Base-by-base conservation (phyloP, 2,329 filamentous ascomycete species). In the Penicillium sp. region DNA sequence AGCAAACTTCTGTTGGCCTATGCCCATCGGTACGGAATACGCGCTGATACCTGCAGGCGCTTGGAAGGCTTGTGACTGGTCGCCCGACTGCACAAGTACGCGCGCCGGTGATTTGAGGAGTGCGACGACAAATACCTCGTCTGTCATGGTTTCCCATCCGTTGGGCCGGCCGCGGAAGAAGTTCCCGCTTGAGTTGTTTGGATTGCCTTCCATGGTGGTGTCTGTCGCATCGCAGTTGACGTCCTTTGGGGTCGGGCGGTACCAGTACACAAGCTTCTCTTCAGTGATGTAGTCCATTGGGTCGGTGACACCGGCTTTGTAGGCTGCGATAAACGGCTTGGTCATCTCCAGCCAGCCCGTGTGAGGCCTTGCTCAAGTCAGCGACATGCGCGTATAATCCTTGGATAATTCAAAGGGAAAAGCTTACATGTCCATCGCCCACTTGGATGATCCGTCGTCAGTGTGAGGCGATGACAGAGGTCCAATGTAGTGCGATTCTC, bases 241-340 rank as follows among this genome's bases (percentile, higher is more conserved):
- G 10, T 57, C 53, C 54, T 72, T 76, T 1, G 74, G 74, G 1
- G 76, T 80, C 2, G 79, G 79, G 1, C 80, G 75, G 65, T 81
- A 83, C 80, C 80, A 83, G 70, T 83, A 83, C 29, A 81, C 67
- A 13, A 83, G 63, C 64, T 79, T 72, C 21, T 83, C 80, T 10
- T 73, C 65, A 33, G 68, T 66, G 56, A 81, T 77, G 65, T 76
- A 76, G 13, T 56, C 52, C 34, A 62, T 1, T 52, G 60, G 26
- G 63, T 72, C 2, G 68, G 71, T 49, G 36, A 29, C 49, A 12
- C 75, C 77, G 44, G 73, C 75, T 58, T 81, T 80, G 65, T 76
- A 83, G 0, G 80, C 80, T 0, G 76, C 70, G 54, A 82, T 81
- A 58, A 77, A 82, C 1, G 80, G 79, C 53, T 76, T 75, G 13